Evolutionary conservation across 176 grass and related monocot genomes (phyloP).

Genomic region (Cymbopogon citratus): DNA sequence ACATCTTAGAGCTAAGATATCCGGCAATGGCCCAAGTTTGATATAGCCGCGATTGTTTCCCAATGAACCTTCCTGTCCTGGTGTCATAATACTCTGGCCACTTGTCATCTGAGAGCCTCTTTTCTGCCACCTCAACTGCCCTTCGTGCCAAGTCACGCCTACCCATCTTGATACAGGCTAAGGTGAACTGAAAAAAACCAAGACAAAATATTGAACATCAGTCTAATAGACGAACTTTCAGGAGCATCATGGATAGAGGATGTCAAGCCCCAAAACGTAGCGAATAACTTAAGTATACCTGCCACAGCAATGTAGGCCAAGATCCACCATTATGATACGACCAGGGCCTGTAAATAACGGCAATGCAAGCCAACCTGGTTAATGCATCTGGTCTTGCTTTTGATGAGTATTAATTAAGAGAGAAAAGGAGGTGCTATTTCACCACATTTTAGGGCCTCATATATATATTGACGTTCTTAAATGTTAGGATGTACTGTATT

Average conservation of each 20-base stretch:
- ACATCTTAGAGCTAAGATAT: slow-evolving; percentile 79
- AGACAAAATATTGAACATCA: slow-evolving; percentile 11
- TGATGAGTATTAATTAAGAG: not conserved
- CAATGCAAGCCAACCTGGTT: slow-evolving; percentile 1
- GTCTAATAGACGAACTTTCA: not conserved
- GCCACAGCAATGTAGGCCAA: slow-evolving; percentile 93
- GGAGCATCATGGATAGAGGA: not conserved
- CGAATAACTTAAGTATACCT: slow-evolving; percentile 40
- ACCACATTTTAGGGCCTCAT: slow-evolving; percentile 4
- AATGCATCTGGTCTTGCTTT: slow-evolving; percentile 6
- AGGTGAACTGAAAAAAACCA: slow-evolving; percentile 70
- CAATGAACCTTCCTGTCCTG: slow-evolving; percentile 79
- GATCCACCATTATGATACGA: slow-evolving; percentile 94
- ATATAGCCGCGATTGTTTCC: slow-evolving; percentile 77
- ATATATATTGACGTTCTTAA: not conserved
- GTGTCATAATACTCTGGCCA: slow-evolving; percentile 96
- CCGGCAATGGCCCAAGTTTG: slow-evolving; percentile 97
- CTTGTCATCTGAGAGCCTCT: slow-evolving; percentile 78
- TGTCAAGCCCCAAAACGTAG: not conserved
- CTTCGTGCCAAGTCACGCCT: slow-evolving; percentile 71
- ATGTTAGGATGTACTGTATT: slow-evolving; percentile 12
- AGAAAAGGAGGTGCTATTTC: slow-evolving; percentile 14
- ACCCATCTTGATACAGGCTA: slow-evolving; percentile 97
- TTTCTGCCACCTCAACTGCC: slow-evolving; percentile 77
- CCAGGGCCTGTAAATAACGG: slow-evolving; percentile 71